phyloP scores from a whole-genome alignment of 805 yeast species.

The Teunomyces aglyptinius region DNA sequence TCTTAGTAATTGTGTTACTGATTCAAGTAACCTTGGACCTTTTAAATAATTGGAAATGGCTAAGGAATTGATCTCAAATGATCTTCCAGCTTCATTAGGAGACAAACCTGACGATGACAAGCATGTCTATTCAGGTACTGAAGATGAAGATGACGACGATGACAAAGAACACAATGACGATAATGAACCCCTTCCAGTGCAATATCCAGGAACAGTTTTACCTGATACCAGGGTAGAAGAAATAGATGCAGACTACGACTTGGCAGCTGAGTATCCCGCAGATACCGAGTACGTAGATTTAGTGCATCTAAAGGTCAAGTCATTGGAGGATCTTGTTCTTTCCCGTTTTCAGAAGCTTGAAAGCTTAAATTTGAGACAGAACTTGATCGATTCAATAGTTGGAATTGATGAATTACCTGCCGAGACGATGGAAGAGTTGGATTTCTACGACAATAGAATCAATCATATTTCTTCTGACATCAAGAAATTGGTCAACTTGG shows the following conservation, averaged over 20 bases:
- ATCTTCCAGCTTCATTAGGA: constrained; percentile 11
- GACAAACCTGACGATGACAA: constrained; percentile 7
- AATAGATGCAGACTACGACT: constrained; percentile 67
- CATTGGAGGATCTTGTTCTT: constrained; percentile 61
- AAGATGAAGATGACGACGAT: constrained; percentile 22
- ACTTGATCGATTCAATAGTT: constrained; percentile 69
- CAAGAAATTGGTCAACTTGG: constrained; percentile 55
- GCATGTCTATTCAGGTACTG: constrained; percentile 14
- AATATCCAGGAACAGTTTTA: constrained; percentile 42
- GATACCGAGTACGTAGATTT: constrained; percentile 63
- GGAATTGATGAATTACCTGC: constrained; percentile 56
- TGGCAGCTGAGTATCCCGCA: constrained; percentile 54
- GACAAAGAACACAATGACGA: constrained; percentile 19
- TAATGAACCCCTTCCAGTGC: constrained; percentile 37
- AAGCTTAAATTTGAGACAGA: constrained; percentile 75
- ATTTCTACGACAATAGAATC: constrained; percentile 88
- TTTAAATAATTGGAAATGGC: not conserved
- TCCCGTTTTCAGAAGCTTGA: constrained; percentile 56
- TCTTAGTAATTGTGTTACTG: not conserved
- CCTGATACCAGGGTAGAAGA: constrained; percentile 50
- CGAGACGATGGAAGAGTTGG: constrained; percentile 68
- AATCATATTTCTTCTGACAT: constrained; percentile 77
- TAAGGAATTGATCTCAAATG: not conserved
- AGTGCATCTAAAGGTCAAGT: constrained; percentile 65
- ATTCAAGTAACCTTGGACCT: not conserved